These are phyloP conservation scores for Mortierella sp. DNA, from an alignment of 371 early-diverging fungal species.

Conservation along the genomic window DNA sequence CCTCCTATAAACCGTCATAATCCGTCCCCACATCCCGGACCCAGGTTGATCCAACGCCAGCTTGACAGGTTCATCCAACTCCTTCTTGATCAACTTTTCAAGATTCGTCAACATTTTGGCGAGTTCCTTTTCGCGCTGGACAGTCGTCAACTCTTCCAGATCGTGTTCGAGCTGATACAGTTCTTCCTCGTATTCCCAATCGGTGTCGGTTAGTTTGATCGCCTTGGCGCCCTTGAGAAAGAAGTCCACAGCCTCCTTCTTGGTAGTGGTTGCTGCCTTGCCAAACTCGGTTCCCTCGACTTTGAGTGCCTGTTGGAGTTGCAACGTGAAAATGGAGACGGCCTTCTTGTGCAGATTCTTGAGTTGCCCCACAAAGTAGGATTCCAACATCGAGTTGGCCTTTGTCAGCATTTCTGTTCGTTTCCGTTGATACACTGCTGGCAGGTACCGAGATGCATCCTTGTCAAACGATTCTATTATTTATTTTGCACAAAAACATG, in stretches of 20 bases:
- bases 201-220: constrained; percentile 73
- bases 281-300: constrained; percentile 34
- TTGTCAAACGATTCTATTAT: constrained; percentile 80
- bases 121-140: constrained; percentile 84
- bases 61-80: constrained; percentile 79
- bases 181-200: constrained; percentile 86
- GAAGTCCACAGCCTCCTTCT: constrained; percentile 36
- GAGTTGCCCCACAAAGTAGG: constrained; percentile 88
- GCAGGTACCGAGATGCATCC: constrained; percentile 92
- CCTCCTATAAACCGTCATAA: constrained; percentile 71
- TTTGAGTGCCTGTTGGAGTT: constrained; percentile 58
- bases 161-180: constrained; percentile 71
- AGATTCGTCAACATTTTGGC: constrained; percentile 79
- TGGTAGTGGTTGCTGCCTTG: constrained; percentile 22
- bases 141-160: constrained; percentile 74
- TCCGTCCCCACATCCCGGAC: constrained; percentile 81
- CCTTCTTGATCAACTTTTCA: constrained; percentile 73
- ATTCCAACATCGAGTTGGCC: constrained; percentile 83
- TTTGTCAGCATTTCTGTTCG: constrained; percentile 83
- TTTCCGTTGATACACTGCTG: constrained; percentile 90
- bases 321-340: constrained; percentile 71
- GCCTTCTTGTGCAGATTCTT: constrained; percentile 87
- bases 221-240: constrained; percentile 60
- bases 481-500: neutral
- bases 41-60: constrained; percentile 77